Percentiles rank a stretch among this genome's conserved stretches.
Conservation (phyloP, 805 yeast species). For the Hanseniaspora taiwanica region DNA sequence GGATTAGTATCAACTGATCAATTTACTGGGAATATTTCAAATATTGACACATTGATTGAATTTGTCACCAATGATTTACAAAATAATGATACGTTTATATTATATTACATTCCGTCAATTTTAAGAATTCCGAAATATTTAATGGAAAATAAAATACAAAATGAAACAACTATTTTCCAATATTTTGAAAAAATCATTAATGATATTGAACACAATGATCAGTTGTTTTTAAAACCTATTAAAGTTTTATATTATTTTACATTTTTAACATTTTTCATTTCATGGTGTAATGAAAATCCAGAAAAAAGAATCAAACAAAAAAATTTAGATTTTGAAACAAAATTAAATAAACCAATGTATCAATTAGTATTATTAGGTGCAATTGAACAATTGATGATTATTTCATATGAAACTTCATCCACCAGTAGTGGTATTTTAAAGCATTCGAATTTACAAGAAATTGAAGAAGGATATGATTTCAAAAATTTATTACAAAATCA, state of each 20-base stretch:
- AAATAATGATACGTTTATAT: slow-evolving; percentile 48
- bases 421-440: slow-evolving; percentile 18
- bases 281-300: slow-evolving; percentile 48
- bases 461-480: slow-evolving; percentile 45
- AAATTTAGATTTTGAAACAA: slow-evolving; percentile 39
- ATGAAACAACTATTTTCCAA: slow-evolving; percentile 1
- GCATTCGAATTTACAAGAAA: slow-evolving; percentile 22
- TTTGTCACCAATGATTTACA: slow-evolving; percentile 33
- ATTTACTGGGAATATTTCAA: slow-evolving; percentile 22
- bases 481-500: slow-evolving; percentile 54
- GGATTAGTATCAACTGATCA: slow-evolving; percentile 28
- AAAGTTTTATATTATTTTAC: slow-evolving; percentile 36
- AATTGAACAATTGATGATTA: slow-evolving; percentile 49
- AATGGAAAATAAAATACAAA: slow-evolving; percentile 26
- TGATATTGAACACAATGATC: slow-evolving; percentile 19
- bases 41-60: slow-evolving; percentile 25
- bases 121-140: slow-evolving; percentile 32
- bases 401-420: slow-evolving; percentile 45
- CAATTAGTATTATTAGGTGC: slow-evolving; percentile 52
- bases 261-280: slow-evolving; percentile 44
- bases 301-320: slow-evolving; percentile 22
- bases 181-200: slow-evolving; percentile 3
- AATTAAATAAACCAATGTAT: slow-evolving; percentile 47
- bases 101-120: slow-evolving; percentile 55
- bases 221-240: slow-evolving; percentile 34